These are phyloP conservation scores for Xylariaceae sp. DNA, from an alignment of 2,329 filamentous ascomycete genomes.

Conservation along the genomic window DNA sequence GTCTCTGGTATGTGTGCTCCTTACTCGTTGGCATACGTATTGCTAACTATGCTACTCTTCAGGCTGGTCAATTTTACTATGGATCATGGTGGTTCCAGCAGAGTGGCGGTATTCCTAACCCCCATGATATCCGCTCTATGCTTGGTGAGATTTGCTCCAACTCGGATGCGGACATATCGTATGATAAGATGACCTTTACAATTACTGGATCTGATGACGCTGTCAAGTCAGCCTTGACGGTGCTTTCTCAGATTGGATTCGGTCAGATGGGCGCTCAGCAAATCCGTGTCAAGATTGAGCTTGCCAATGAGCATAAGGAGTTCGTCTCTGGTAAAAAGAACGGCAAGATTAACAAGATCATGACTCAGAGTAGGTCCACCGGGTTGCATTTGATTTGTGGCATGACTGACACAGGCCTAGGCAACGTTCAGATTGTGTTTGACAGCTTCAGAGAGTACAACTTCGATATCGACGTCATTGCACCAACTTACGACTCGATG, in stretches of 20 bases:
- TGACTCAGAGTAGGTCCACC: conserved; percentile 76
- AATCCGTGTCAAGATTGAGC: conserved; percentile 95
- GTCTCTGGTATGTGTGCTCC: conserved; percentile 62
- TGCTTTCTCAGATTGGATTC: conserved; percentile 87
- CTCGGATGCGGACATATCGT: conserved; percentile 89
- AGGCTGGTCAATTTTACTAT: conserved; percentile 97
- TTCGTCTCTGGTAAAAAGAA: conserved; percentile 99
- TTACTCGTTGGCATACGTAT: not conserved
- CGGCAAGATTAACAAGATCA: conserved; percentile 99
- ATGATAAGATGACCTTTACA: conserved; percentile 89
- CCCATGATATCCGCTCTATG: conserved; percentile 81
- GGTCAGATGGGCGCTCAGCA: conserved; percentile 69
- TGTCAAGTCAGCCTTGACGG: conserved; percentile 89
- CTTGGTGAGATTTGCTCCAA: conserved; percentile 93
- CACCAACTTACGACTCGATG: conserved; percentile 85
- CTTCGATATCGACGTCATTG: conserved; percentile 98
- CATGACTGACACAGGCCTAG: conserved; percentile 36
- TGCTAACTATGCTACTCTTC: conserved; percentile 27
- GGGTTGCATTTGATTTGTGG: conserved; percentile 12
- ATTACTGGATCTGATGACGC: conserved; percentile 95
- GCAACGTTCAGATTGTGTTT: conserved; percentile 97
- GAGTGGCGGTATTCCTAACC: conserved; percentile 59
- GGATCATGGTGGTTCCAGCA: conserved; percentile 92
- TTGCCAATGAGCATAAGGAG: conserved; percentile 98
- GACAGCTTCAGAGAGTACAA: conserved; percentile 99